phyloP scores from a whole-genome alignment of 176 grass and related monocot species.

The Triticum urartu region DNA sequence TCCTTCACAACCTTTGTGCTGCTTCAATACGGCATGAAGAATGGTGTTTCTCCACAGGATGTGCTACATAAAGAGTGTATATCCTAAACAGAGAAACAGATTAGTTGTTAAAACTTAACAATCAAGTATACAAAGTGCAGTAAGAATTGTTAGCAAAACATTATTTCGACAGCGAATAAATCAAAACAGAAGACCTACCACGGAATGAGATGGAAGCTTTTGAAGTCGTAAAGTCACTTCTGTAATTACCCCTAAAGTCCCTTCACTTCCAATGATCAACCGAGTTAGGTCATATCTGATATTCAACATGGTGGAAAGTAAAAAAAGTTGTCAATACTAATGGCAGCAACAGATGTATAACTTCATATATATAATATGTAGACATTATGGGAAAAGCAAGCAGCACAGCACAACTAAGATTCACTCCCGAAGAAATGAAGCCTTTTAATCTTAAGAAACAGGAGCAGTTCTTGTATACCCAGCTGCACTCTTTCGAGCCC shows the following conservation, averaged over 20 bases:
- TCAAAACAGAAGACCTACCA: slow-evolving; percentile 52
- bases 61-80: neutral
- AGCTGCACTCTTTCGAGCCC: slow-evolving; percentile 94
- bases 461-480: slow-evolving; percentile 51
- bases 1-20: too few species aligned
- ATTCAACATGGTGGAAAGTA: slow-evolving; percentile 14
- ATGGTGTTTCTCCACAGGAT: neutral
- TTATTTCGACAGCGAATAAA: slow-evolving; percentile 8
- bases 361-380: neutral
- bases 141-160: neutral
- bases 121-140: neutral
- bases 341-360: slow-evolving; percentile 21
- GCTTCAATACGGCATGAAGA: too few species aligned
- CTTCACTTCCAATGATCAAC: slow-evolving; percentile 96
- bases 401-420: neutral
- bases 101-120: neutral
- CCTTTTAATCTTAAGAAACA: slow-evolving; percentile 18
- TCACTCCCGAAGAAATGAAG: neutral
- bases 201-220: slow-evolving; percentile 86
- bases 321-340: neutral
- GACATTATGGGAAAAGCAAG: slow-evolving; percentile 20
- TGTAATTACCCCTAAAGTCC: slow-evolving; percentile 92
- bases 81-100: neutral
- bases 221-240: slow-evolving; percentile 95
- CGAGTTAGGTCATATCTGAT: slow-evolving; percentile 89